Evolutionary conservation across 306 rosid genomes (phyloP).

Genomic region (Hylodesmum podocarpum): DNA sequence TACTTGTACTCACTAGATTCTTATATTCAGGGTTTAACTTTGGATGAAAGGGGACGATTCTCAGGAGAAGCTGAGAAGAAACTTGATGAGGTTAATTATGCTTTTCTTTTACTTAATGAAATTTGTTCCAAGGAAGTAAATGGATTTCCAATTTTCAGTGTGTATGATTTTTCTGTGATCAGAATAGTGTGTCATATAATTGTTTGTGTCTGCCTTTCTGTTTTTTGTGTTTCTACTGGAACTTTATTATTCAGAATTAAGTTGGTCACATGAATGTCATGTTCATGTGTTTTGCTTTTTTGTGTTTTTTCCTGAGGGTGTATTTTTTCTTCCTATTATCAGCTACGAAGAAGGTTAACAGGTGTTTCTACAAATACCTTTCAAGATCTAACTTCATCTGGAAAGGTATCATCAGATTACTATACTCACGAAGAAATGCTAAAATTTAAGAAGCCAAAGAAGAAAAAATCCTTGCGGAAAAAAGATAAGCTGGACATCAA

Average conservation of each 20-base stretch:
- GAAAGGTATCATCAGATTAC: conserved; percentile 70
- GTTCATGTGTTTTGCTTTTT: conserved; percentile 15
- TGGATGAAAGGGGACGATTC: conserved; percentile 78
- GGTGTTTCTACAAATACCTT: conserved; percentile 56
- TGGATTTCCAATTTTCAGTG: neutral
- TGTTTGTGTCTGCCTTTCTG: neutral
- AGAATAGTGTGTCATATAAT: conserved; percentile 11
- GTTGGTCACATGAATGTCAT: conserved; percentile 2
- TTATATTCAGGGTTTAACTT: conserved; percentile 65
- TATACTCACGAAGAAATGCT: conserved; percentile 90
- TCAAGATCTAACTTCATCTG: conserved; percentile 73
- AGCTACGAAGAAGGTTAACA: conserved; percentile 79
- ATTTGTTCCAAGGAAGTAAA: neutral
- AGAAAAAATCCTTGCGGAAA: conserved; percentile 88
- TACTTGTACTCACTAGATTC: conserved; percentile 17
- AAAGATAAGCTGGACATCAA: conserved; percentile 87
- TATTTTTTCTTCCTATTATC: conserved; percentile 30
- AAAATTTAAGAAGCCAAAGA: conserved; percentile 84
- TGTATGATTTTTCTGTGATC: neutral
- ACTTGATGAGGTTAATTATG: conserved; percentile 88
- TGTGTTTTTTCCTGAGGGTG: neutral
- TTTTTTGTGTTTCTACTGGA: neutral
- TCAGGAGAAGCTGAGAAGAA: conserved; percentile 87
- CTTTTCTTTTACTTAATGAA: conserved; percentile 10
- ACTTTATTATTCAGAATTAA: conserved; percentile 11